A percentile compares a stretch with the other conserved stretches of the same genome.
These are phyloP conservation scores for Macroventuria anomochaeta DNA, from an alignment of 2,329 filamentous ascomycete genomes.

Conservation along the genomic window DNA sequence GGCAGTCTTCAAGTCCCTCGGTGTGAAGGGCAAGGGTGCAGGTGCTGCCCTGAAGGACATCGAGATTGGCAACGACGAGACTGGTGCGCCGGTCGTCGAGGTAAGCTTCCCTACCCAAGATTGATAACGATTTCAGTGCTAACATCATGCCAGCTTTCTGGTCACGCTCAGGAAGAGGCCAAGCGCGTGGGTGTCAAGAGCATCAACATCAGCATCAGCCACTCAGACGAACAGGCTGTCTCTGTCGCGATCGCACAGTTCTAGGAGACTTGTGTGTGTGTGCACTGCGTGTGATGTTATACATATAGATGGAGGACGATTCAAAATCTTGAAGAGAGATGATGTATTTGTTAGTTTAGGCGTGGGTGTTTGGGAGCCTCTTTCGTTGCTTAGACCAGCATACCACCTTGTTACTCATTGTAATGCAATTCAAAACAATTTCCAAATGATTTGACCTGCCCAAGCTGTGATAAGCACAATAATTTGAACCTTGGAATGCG, in stretches of 20 bases:
- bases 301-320: neutral
- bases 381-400: conserved; percentile 8
- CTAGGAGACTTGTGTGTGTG: conserved; percentile 48
- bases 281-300: neutral
- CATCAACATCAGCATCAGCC: conserved; percentile 92
- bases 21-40: conserved; percentile 83
- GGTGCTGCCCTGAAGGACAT: conserved; percentile 93
- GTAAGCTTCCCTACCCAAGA: conserved; percentile 63
- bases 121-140: conserved; percentile 1
- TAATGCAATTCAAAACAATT: conserved; percentile 13
- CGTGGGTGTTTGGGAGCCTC: conserved; percentile 9
- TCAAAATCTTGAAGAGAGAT: neutral
- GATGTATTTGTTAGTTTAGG: conserved; percentile 9
- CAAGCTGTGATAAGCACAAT: neutral
- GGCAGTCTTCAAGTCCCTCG: conserved; percentile 96
- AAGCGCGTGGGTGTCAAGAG: conserved; percentile 85
- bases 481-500: neutral
- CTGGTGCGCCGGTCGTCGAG: conserved; percentile 81
- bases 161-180: conserved; percentile 82
- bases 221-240: conserved; percentile 92
- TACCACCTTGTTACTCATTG: conserved; percentile 14
- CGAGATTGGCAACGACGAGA: conserved; percentile 83
- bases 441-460: neutral
- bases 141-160: conserved; percentile 71
- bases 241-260: conserved; percentile 89